Conservation (phyloP, 75 land plant species). For the Selaginella moellendorffii region DNA sequence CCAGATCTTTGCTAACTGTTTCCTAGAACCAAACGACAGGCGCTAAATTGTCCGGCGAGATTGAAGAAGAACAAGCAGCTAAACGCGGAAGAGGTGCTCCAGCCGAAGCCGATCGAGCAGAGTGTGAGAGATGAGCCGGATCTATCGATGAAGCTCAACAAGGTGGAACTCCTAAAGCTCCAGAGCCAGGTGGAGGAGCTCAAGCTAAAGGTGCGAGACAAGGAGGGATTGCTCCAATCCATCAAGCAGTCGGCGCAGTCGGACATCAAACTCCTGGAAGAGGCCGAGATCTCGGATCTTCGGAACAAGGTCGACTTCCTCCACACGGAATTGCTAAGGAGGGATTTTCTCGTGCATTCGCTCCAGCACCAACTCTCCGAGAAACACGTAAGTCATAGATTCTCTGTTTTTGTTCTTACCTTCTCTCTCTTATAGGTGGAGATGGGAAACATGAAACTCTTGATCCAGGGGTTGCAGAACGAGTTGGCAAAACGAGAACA, state of each 20-base stretch:
- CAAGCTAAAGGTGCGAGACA: not conserved
- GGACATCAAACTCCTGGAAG: not conserved
- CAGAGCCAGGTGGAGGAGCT: not conserved
- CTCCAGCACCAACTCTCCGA: not conserved
- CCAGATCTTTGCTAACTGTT: not conserved
- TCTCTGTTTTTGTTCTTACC: no score
- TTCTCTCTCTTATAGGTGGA: not conserved
- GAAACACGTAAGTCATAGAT: not conserved
- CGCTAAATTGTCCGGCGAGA: not conserved
- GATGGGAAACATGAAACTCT: not conserved
- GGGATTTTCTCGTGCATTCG: not conserved
- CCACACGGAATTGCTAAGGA: not conserved
- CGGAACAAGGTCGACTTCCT: not conserved
- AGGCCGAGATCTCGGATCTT: not conserved
- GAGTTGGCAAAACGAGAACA: not conserved
- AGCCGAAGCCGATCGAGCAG: not conserved
- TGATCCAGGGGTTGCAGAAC: not conserved
- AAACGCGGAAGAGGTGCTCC: not conserved
- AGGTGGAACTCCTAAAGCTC: not conserved
- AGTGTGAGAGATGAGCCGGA: not conserved
- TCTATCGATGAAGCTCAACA: not conserved
- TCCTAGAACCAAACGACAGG: not conserved
- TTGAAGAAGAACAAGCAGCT: conserved; percentile 1
- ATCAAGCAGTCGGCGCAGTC: not conserved
- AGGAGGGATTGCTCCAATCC: not conserved